A percentile compares a stretch with the other conserved stretches of the same genome.
Evolutionary conservation across 2,329 filamentous ascomycete species (phyloP).

Genomic region (Xylariales sp.): DNA sequence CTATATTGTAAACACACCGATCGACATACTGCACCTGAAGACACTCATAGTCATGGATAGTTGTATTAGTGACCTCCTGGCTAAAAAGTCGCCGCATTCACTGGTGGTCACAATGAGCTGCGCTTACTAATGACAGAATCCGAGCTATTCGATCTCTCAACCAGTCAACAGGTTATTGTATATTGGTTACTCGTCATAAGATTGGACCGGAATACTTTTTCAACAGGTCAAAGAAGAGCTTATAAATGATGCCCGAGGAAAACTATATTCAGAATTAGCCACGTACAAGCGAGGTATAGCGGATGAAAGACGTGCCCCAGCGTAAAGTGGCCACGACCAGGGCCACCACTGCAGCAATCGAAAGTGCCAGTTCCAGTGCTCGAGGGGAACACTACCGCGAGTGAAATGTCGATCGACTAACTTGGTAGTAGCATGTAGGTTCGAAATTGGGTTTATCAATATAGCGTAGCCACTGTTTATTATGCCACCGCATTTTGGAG

Average conservation of each 20-base stretch:
- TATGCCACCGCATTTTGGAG: neutral
- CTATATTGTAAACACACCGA: slow-evolving; percentile 10
- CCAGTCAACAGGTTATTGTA: neutral
- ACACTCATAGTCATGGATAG: slow-evolving; percentile 14
- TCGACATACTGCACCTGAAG: slow-evolving; percentile 15
- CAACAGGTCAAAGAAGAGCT: neutral
- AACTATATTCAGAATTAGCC: neutral
- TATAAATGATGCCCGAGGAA: neutral
- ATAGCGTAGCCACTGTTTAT: neutral
- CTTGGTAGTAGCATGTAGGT: neutral
- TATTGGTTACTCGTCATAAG: neutral
- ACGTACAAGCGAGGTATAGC: neutral
- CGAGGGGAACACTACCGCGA: neutral
- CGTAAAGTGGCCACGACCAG: neutral
- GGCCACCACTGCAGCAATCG: neutral
- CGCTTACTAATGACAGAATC: slow-evolving; percentile 18
- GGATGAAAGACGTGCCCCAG: neutral
- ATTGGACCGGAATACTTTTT: neutral
- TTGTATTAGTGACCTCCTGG: slow-evolving; percentile 14
- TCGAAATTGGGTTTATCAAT: too few species aligned
- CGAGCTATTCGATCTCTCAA: slow-evolving; percentile 11
- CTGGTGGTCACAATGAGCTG: slow-evolving; percentile 14
- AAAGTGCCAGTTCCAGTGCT: neutral
- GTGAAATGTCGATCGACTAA: neutral
- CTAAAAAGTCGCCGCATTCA: slow-evolving; percentile 9